phyloP scores from a whole-genome alignment of 768 basidiomycete species.

The Tricholoma sp. region DNA sequence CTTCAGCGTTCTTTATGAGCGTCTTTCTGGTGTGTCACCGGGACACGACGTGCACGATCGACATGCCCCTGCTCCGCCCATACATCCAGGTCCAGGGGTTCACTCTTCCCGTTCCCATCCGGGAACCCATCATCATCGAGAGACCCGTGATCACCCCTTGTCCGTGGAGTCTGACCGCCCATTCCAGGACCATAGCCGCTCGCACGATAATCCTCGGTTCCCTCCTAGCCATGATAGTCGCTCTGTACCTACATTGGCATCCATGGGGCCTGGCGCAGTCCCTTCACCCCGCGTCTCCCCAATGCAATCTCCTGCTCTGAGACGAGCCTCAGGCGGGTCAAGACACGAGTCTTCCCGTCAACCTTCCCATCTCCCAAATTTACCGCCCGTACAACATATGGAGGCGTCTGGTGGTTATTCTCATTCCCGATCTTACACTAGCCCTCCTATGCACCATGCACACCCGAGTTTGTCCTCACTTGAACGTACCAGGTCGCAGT shows the following conservation, averaged over 20 bases:
- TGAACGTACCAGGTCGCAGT: conserved; percentile 43
- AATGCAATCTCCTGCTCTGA: conserved; percentile 32
- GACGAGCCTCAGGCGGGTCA: conserved; percentile 33
- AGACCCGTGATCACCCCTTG: conserved; percentile 34
- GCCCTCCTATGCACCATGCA: conserved; percentile 39
- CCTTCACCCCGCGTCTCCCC: conserved; percentile 35
- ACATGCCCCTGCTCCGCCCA: conserved; percentile 25
- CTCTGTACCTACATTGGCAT: conserved; percentile 42
- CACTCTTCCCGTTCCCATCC: conserved; percentile 31
- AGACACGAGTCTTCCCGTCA: conserved; percentile 41
- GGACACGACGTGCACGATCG: conserved; percentile 47
- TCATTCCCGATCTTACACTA: conserved; percentile 32
- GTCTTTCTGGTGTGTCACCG: conserved; percentile 56
- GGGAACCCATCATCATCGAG: conserved; percentile 29
- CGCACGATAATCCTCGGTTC: conserved; percentile 43
- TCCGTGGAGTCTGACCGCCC: conserved; percentile 42
- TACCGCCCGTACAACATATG: conserved; percentile 38
- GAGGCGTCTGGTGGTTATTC: conserved; percentile 27
- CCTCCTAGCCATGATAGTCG: conserved; percentile 45
- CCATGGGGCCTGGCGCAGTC: conserved; percentile 34
- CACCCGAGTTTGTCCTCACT: conserved; percentile 34
- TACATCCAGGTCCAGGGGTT: conserved; percentile 28
- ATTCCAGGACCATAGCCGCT: conserved; percentile 44
- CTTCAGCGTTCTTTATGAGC: conserved; percentile 68
- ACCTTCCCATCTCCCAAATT: conserved; percentile 42